A percentile compares a stretch with the other conserved stretches of the same genome.
Evolutionary conservation across 2,329 filamentous ascomycete genomes (phyloP).

Genomic region (Cytospora paraplurivora): DNA sequence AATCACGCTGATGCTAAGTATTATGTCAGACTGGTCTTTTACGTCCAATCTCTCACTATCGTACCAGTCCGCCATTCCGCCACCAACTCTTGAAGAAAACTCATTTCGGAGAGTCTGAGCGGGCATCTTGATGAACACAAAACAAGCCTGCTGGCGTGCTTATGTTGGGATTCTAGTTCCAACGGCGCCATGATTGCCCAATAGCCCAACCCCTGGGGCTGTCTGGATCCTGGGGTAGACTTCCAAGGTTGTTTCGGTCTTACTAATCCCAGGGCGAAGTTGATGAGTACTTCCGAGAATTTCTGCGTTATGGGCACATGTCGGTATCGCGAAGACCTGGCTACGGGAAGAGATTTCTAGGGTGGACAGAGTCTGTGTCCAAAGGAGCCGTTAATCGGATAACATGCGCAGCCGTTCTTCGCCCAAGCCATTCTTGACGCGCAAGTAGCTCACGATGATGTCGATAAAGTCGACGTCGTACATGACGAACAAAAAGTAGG

Average conservation of each 20-base stretch:
- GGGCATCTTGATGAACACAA: not conserved
- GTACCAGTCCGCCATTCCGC: not conserved
- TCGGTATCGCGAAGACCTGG: not conserved
- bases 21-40: constrained; percentile 8
- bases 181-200: not conserved
- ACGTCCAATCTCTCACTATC: not conserved
- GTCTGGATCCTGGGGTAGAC: constrained; percentile 14
- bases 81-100: not conserved
- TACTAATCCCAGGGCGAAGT: not conserved
- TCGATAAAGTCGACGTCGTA: constrained; percentile 11
- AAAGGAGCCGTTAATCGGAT: constrained; percentile 4
- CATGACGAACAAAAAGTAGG: constrained; percentile 5
- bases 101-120: not conserved
- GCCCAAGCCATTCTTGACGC: not conserved
- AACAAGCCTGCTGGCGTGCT: too few relatives aligned
- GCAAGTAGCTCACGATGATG: constrained; percentile 9
- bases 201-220: not conserved
- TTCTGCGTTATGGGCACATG: not conserved
- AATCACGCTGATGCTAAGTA: constrained; percentile 1
- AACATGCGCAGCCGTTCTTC: constrained; percentile 8
- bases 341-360: constrained; percentile 18
- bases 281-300: not conserved
- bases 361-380: not conserved
- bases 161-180: not conserved
- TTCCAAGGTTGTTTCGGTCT: not conserved